Conservation (phyloP, 2,329 filamentous ascomycete genomes). For the Aspergillus phoenicis region DNA sequence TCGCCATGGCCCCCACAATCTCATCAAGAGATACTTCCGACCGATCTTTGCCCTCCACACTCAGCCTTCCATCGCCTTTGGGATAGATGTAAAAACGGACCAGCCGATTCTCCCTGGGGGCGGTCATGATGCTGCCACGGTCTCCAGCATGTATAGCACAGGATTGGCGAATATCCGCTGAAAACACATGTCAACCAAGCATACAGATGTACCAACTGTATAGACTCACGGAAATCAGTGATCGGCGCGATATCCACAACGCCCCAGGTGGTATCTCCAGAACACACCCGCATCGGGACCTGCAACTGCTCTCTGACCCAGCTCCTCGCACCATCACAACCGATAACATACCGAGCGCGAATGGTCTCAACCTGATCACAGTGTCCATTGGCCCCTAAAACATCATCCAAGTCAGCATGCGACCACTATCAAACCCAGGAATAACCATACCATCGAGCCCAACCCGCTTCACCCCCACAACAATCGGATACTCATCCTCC, state of each 20-base stretch:
- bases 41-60: background rate
- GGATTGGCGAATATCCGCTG: conserved; percentile 23
- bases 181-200: no score
- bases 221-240: conserved; percentile 35
- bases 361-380: conserved; percentile 36
- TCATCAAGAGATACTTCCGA: conserved; percentile 10
- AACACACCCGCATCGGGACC: conserved; percentile 59
- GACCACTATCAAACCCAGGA: background rate
- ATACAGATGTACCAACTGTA: background rate
- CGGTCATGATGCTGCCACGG: conserved; percentile 20
- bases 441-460: background rate
- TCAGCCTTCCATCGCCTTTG: conserved; percentile 1
- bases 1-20: conserved; percentile 9
- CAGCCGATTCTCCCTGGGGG: conserved; percentile 21
- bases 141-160: conserved; percentile 17
- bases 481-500: background rate
- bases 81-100: conserved; percentile 22
- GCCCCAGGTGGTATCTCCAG: conserved; percentile 50
- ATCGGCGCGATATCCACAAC: conserved; percentile 56
- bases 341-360: conserved; percentile 65
- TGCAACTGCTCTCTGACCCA: conserved; percentile 64
- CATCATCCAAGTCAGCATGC: background rate
- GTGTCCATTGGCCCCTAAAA: background rate
- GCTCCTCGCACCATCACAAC: conserved; percentile 68
- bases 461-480: background rate